Base-by-base conservation (phyloP, 1,284 basidiomycete genomes). In the Ceratobasidium sp. region DNA sequence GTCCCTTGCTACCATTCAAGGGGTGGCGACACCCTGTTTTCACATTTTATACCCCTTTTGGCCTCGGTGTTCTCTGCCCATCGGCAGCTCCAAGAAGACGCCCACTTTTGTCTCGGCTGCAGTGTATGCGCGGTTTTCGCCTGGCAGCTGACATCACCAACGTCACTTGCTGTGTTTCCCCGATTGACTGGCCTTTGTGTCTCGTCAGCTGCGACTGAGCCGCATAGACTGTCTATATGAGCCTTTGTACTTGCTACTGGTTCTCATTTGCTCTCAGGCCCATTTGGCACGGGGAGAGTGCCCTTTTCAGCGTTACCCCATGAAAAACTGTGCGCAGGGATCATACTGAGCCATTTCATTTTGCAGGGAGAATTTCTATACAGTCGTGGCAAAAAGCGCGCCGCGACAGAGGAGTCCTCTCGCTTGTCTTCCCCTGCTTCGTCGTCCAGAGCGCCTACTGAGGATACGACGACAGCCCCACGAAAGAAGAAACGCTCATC, bases 71-170 rank as follows among this genome's bases (percentile, higher is more conserved):
- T 4, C 11, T 38, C 35, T 5, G 6, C 6, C 11, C 35, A 38
- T 38, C 35, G 35, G 35, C 35, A 38, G 35, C 35, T 38, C 35
- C 6, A 38, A 14, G 46, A 44, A 63, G 14, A 32, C 32, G 32
- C n/a, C 61, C 44, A 23, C 28, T 63, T 63, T 55, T 35, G 38
- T 44, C 50, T 69, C 52, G 50, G 50, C 38, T 47, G 26, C 23
- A 16, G 11, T 57, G 52, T 69, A 66, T 66, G 66, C 66, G 66
- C 41, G 50, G 43, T 69, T 69, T 69, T 69, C n/a, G 66, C 66
- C 28, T 41, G 26, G 28, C 23, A 43, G 41, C 58, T 44, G 35
- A n/a, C 58, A 32, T 38, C 35, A 57, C 26, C 54, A 11, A 44
- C 58, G 57, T 59, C 57, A 59, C 41, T 8, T 61, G 30, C 21